These are phyloP conservation scores for Lactarius vividus DNA, from an alignment of 768 basidiomycete genomes.

Conservation along the genomic window DNA sequence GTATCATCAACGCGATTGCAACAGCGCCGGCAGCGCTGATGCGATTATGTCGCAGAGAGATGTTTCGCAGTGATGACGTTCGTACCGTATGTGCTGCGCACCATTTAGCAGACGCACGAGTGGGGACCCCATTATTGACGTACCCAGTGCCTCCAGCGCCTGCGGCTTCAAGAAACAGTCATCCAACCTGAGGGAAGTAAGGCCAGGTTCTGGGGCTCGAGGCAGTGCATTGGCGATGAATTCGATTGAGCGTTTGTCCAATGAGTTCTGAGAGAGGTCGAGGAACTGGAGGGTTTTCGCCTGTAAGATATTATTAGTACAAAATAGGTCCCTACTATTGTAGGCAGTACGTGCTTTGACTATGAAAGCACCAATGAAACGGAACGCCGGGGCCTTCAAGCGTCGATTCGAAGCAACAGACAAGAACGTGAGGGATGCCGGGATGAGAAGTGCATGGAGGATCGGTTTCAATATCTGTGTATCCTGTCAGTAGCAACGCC, in stretches of 20 bases:
- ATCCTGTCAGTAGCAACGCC: constrained; percentile 2
- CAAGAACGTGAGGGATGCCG: constrained; percentile 73
- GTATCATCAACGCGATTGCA: constrained; percentile 91
- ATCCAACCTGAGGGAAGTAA: constrained; percentile 83
- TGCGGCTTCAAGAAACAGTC: constrained; percentile 76
- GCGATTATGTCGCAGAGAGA: constrained; percentile 86
- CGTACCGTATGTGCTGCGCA: constrained; percentile 75
- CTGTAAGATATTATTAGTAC: constrained; percentile 39
- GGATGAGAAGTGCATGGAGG: constrained; percentile 85
- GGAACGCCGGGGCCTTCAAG: constrained; percentile 74
- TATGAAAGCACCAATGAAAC: constrained; percentile 75
- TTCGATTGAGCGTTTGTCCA: constrained; percentile 86
- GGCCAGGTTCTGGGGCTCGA: constrained; percentile 48
- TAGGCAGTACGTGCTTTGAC: constrained; percentile 50
- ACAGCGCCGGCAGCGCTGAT: constrained; percentile 86
- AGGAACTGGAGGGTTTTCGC: constrained; percentile 78
- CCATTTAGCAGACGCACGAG: constrained; percentile 9
- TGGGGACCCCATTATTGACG: constrained; percentile 32
- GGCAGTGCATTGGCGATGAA: constrained; percentile 71
- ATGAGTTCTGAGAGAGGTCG: constrained; percentile 80
- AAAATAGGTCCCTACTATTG: neutral
- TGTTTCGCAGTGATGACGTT: constrained; percentile 77
- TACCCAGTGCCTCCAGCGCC: constrained; percentile 78
- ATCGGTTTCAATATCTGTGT: constrained; percentile 80
- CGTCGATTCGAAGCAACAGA: constrained; percentile 85